phyloP scores from a whole-genome alignment of 129 eudicot species.

The Ambrosia artemisiifolia region DNA sequence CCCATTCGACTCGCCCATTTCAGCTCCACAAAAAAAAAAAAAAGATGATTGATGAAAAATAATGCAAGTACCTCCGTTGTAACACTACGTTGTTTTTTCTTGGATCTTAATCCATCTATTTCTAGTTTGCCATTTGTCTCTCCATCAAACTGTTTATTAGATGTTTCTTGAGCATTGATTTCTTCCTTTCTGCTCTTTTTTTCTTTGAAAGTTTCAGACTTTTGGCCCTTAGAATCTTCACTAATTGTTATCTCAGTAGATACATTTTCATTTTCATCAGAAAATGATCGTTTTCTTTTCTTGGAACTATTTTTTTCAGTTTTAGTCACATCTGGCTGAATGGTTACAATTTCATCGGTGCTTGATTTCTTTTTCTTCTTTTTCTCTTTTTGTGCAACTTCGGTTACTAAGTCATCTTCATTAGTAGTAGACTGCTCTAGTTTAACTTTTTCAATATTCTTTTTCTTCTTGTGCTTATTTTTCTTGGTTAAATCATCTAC shows the following conservation, averaged over 20 bases:
- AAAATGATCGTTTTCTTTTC: slow-evolving; percentile 48
- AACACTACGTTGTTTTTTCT: slow-evolving; percentile 40
- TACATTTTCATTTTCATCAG: slow-evolving; percentile 31
- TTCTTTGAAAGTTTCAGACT: slow-evolving; percentile 38
- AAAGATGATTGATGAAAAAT: neutral
- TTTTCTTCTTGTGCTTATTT: slow-evolving; percentile 29
- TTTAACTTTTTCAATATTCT: slow-evolving; percentile 3
- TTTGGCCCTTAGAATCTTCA: slow-evolving; percentile 54
- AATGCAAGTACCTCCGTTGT: slow-evolving; percentile 55
- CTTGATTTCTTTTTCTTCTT: slow-evolving; percentile 40
- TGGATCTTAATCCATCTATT: slow-evolving; percentile 39
- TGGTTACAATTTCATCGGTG: slow-evolving; percentile 19
- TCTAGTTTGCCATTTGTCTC: slow-evolving; percentile 25
- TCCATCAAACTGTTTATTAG: slow-evolving; percentile 19
- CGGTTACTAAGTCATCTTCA: slow-evolving; percentile 11
- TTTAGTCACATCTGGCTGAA: slow-evolving; percentile 22
- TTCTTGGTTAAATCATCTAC: slow-evolving; percentile 13
- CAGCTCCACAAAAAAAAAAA: neutral
- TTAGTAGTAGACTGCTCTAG: slow-evolving; percentile 10
- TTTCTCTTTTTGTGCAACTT: slow-evolving; percentile 16
- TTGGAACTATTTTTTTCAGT: slow-evolving; percentile 49
- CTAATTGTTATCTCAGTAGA: slow-evolving; percentile 23
- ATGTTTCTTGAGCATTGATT: slow-evolving; percentile 19
- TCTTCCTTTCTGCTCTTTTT: slow-evolving; percentile 27
- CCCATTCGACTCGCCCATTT: neutral